Evolutionary conservation across 1,139 yeast species (phyloP).

Genomic region (Zygosaccharomyces pseudobailii): DNA sequence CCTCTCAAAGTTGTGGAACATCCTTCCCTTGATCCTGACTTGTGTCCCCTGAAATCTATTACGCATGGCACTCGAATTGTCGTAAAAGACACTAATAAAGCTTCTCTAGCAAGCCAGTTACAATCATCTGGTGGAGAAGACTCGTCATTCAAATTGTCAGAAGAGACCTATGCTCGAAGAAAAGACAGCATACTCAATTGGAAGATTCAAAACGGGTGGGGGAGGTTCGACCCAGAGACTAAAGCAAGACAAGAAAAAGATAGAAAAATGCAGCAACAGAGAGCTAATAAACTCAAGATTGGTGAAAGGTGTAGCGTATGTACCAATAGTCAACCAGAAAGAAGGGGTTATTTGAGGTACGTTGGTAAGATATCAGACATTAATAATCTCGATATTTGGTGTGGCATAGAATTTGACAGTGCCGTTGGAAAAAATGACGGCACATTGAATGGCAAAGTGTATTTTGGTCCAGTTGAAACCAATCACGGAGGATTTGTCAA

Average conservation of each 20-base stretch:
- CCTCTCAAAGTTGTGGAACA: background rate
- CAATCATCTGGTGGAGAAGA: slow-evolving; percentile 37
- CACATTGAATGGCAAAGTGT: slow-evolving; percentile 54
- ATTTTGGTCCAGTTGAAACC: slow-evolving; percentile 53
- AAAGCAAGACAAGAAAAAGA: slow-evolving; percentile 32
- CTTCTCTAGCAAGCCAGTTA: slow-evolving; percentile 44
- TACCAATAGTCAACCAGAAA: slow-evolving; percentile 27
- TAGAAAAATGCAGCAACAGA: slow-evolving; percentile 27
- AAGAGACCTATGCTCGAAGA: slow-evolving; percentile 61
- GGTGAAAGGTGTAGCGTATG: slow-evolving; percentile 35
- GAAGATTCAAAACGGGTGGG: slow-evolving; percentile 64
- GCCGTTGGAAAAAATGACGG: slow-evolving; percentile 85
- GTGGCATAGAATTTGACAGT: slow-evolving; percentile 71
- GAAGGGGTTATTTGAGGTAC: slow-evolving; percentile 64
- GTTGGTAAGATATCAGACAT: slow-evolving; percentile 63
- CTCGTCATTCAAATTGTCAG: slow-evolving; percentile 52
- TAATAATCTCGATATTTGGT: slow-evolving; percentile 52
- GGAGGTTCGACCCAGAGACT: slow-evolving; percentile 62
- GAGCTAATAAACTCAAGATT: slow-evolving; percentile 29
- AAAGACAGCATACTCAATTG: slow-evolving; percentile 65
- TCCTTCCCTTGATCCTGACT: background rate
- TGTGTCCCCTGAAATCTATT: background rate
- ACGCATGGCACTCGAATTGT: slow-evolving; percentile 39
- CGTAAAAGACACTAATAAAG: slow-evolving; percentile 50
- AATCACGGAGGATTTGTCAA: slow-evolving; percentile 63